Base-by-base conservation (phyloP, 345 rosid genomes). In the Brassica cretica region DNA sequence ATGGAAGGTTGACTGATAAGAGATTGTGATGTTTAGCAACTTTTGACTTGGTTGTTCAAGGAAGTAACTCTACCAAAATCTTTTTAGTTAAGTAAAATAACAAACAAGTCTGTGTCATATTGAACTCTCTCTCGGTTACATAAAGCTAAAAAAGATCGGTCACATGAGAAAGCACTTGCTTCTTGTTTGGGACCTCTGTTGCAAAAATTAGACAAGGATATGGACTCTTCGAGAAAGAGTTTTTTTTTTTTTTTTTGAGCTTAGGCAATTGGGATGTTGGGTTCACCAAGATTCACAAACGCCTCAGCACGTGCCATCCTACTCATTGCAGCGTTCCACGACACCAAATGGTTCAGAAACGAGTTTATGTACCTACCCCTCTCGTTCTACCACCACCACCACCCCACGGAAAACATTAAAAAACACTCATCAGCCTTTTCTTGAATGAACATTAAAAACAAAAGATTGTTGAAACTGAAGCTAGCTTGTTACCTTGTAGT, bases 221-320 rank as follows among this genome's bases (percentile, higher is more conserved):
- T 78, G 64, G 69, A 72, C 68, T 59, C 73, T 64, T 11, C 18
- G 12, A 37, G 9, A 15, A 70, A 35, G 30, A 12, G 53, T 44
- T 21, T 21, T 21, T 12, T 46, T 0, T 44, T 4, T 12, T 59
- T 51, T 19, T 16, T 25, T 25, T 25, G 29, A 25, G 71, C 53
- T 58, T 58, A 59, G 7, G 64, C 64, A 59, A 59, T 10, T 8
- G 64, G 63, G 63, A 58, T 58, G 61, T 84, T 88, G 12, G 98
- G 97, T 83, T 94, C 94, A 0, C 88, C 88, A 73, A 94, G 84
- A 82, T 94, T 94, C 68, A 92, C 94, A 70, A 92, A 92, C 62
- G 97, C 88, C 84, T 89, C 97, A 0, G 97, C 95, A 56, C 90
- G 97, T 14, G 85, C 89, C 88, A 94, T 87, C 21, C 97, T 83